Evolutionary conservation across 2,329 filamentous ascomycete genomes (phyloP), one percentile per base, ranked within the genome.

Genomic region (Pestalotiopsis sp.): DNA sequence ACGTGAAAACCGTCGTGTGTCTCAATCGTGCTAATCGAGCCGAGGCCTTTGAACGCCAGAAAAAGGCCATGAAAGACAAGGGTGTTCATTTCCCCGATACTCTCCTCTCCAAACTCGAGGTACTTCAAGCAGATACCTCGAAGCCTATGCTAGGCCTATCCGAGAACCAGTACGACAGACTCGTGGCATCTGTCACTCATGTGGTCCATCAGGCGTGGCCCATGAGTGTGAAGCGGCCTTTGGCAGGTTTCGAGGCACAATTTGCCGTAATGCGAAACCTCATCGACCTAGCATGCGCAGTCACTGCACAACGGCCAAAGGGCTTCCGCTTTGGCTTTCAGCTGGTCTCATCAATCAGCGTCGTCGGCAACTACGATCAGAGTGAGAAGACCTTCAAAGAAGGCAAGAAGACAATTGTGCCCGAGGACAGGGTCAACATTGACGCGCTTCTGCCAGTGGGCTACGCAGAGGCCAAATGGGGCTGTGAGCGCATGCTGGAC

Each of bases 171-270:
- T 80, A 83, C 76, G 61, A 78, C 62, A 73, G 79, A 1, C 75
- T 86, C 0, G 75, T 82, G 4, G 70, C 75, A 11, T 74, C 82
- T 3, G 80, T 79, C 0, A 84, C 85, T 66, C 80, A 80, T 60
- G 79, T 88, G 27, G 82, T 87, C 52, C 85, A 89, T 78, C 87
- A 85, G 70, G 85, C 84, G 13, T 87, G 84, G 83, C 84, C 83
- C 0, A 87, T 89, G 77, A 86, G 86, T 75, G 85, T 83, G 72
- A 87, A 84, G 74, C 79, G 86, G 9, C 75, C 81, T 3, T 70
- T 88, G 9, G 76, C 78, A 6, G 84, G 80, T 0, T 89, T 88
- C 69, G 83, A 85, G 73, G 78, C 83, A 0, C 83, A 87, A 69
- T 83, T 89, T 67, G 78, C 81, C 0, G 82, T 83, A 2, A 81